Evolutionary conservation across 257 asterid species (phyloP).

Genomic region (Linaria vulgaris): DNA sequence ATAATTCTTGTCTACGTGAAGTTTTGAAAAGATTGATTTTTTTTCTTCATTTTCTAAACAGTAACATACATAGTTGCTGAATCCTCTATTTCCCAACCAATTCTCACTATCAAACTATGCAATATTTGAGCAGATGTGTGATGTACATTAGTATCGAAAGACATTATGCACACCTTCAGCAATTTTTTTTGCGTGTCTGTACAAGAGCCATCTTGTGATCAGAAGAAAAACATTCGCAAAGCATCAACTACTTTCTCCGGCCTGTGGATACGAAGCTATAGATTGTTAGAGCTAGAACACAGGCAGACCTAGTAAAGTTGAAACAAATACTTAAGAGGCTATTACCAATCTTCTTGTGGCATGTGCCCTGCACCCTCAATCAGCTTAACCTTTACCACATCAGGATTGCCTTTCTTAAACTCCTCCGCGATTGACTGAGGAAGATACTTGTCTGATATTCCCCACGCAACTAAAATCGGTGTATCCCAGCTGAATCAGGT

Average conservation of each 20-base stretch:
- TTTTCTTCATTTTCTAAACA: not conserved
- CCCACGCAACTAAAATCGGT: conserved; percentile 85
- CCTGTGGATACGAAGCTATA: conserved; percentile 42
- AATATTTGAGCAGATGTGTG: conserved; percentile 1
- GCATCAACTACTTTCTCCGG: conserved; percentile 87
- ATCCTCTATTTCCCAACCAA: conserved; percentile 5
- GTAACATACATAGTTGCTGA: not conserved
- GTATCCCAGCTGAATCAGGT: conserved; percentile 75
- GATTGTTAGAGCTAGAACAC: conserved; percentile 17
- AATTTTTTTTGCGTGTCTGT: not conserved
- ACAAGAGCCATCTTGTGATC: conserved; percentile 22
- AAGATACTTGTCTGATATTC: conserved; percentile 93
- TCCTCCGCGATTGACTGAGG: conserved; percentile 90
- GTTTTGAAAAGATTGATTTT: too few species aligned
- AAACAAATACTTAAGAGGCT: conserved; percentile 5
- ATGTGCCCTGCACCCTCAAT: conserved; percentile 99
- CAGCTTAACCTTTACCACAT: conserved; percentile 56
- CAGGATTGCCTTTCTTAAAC: conserved; percentile 63
- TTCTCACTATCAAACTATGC: conserved; percentile 1
- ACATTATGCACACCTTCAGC: conserved; percentile 15
- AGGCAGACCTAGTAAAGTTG: not conserved
- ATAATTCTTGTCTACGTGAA: too few species aligned
- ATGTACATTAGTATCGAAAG: conserved; percentile 18
- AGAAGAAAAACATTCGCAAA: conserved; percentile 55
- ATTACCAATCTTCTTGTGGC: conserved; percentile 99